phyloP scores from a whole-genome alignment of 345 rosid genomes.

The Kernera saxatilis region DNA sequence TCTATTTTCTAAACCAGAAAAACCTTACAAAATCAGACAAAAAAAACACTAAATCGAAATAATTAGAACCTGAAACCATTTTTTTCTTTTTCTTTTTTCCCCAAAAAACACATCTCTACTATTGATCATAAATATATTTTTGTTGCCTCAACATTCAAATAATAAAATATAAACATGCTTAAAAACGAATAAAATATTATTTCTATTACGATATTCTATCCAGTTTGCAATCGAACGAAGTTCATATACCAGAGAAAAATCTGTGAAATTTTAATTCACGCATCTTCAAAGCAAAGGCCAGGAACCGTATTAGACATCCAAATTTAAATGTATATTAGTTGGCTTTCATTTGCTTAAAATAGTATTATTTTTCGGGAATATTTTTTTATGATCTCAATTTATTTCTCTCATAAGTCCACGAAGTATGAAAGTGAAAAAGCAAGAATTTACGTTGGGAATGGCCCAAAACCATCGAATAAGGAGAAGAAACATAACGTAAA shows the following conservation, averaged over 20 bases:
- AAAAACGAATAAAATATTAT: too few species aligned
- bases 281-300: background rate
- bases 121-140: too few species aligned
- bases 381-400: background rate
- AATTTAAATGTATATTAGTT: background rate
- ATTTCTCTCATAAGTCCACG: background rate
- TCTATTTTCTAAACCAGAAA: too few species aligned
- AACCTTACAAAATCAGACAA: too few species aligned
- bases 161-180: too few species aligned
- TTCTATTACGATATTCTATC: background rate
- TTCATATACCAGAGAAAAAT: background rate
- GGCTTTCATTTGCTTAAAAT: background rate
- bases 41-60: too few species aligned
- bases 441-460: slow-evolving; percentile 15
- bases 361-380: background rate
- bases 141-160: too few species aligned
- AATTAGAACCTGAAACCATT: too few species aligned
- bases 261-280: background rate
- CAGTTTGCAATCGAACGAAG: background rate
- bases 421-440: slow-evolving; percentile 5
- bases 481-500: slow-evolving; percentile 40
- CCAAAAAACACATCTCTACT: too few species aligned
- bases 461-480: slow-evolving; percentile 16
- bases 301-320: background rate
- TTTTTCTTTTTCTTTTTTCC: too few species aligned